A percentile compares a stretch with the other conserved stretches of the same genome.
phyloP scores from a whole-genome alignment of 345 rosid genomes.

The Brassica juncea region DNA sequence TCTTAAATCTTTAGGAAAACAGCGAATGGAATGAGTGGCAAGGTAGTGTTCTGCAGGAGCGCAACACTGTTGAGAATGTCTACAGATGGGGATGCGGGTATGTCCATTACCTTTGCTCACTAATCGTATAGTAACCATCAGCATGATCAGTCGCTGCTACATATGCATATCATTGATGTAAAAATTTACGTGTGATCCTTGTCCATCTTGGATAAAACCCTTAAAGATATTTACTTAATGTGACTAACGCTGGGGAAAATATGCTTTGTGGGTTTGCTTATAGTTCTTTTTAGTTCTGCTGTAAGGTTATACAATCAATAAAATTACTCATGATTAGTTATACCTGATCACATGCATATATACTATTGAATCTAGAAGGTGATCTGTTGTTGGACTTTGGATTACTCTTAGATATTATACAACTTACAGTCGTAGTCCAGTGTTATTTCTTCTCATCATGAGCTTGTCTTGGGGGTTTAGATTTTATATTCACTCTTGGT shows the following conservation, averaged over 20 bases:
- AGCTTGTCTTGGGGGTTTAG: conserved; percentile 9
- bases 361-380: background rate
- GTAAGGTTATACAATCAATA: background rate
- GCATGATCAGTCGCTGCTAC: conserved; percentile 9
- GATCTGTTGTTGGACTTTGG: background rate
- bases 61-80: conserved; percentile 91
- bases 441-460: conserved; percentile 1
- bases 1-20: conserved; percentile 60
- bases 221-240: conserved; percentile 1
- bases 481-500: conserved; percentile 16
- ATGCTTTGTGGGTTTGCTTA: background rate
- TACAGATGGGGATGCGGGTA: conserved; percentile 98
- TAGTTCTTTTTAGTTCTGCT: background rate
- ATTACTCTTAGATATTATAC: background rate
- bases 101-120: conserved; percentile 13
- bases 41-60: conserved; percentile 73
- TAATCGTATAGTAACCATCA: conserved; percentile 9
- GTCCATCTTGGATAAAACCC: conserved; percentile 4
- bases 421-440: background rate
- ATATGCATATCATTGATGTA: conserved; percentile 6
- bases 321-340: conserved; percentile 1
- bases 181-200: conserved; percentile 10
- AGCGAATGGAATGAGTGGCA: conserved; percentile 93
- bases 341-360: background rate
- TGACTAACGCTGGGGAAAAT: background rate